A percentile compares a stretch with the other conserved stretches of the same genome.
These are phyloP conservation scores for Debaryomyces psychrophilus DNA, from an alignment of 1,139 yeast species.

Conservation along the genomic window DNA sequence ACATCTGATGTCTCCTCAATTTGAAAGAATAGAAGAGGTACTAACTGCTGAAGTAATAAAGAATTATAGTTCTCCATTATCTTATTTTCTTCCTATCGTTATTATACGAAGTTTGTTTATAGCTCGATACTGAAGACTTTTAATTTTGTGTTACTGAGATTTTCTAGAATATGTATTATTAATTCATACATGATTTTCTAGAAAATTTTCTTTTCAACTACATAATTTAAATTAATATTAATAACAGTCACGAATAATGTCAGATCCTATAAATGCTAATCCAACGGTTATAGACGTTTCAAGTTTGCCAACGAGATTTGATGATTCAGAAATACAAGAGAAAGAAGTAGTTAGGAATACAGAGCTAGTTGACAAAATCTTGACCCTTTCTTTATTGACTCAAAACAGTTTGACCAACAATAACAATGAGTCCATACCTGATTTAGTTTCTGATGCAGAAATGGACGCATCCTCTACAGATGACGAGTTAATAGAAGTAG, in stretches of 20 bases:
- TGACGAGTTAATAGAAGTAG: constrained; percentile 18
- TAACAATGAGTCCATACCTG: constrained; percentile 23
- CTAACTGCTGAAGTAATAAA: constrained; percentile 33
- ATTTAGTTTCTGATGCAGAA: constrained; percentile 31
- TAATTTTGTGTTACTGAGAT: constrained; percentile 1
- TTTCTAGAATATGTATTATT: not conserved
- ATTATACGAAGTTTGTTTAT: not conserved
- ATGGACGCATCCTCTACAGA: constrained; percentile 21
- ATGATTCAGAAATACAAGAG: constrained; percentile 25
- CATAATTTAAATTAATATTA: not conserved
- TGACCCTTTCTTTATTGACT: constrained; percentile 28
- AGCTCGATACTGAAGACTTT: not conserved
- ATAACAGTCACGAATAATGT: constrained; percentile 31
- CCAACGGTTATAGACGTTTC: constrained; percentile 82
- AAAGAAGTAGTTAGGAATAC: constrained; percentile 11
- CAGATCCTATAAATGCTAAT: constrained; percentile 88
- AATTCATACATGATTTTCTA: not conserved
- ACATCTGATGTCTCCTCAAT: constrained; percentile 13
- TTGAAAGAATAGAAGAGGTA: constrained; percentile 34
- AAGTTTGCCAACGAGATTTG: constrained; percentile 69
- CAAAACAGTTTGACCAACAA: not conserved
- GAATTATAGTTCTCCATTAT: constrained; percentile 38
- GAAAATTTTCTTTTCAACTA: not conserved
- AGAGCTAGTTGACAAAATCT: constrained; percentile 22
- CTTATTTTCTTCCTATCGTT: not conserved